phyloP scores from a whole-genome alignment of 306 rosid species.

The Castanea mollissima region DNA sequence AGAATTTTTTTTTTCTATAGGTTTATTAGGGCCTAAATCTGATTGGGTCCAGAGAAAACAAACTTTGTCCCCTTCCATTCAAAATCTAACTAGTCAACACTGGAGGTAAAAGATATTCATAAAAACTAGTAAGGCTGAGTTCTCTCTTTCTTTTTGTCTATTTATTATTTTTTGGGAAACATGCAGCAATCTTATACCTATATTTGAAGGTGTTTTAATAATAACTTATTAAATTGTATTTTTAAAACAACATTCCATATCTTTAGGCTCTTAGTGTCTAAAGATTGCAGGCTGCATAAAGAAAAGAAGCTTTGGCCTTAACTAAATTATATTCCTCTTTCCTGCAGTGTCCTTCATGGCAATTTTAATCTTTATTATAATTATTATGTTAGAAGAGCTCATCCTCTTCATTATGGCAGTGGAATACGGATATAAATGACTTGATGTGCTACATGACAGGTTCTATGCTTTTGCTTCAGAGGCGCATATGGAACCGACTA shows the following conservation, averaged over 20 bases:
- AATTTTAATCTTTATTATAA: background rate
- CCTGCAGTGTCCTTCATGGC: background rate
- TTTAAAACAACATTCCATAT: background rate
- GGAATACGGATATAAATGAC: conserved; percentile 8
- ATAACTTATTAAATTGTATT: background rate
- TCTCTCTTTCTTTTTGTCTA: background rate
- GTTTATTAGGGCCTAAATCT: too few species aligned
- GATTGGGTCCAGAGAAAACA: too few species aligned
- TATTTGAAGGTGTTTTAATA: background rate
- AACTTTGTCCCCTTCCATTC: too few species aligned
- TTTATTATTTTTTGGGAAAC: background rate
- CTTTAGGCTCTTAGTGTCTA: background rate
- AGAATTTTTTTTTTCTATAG: too few species aligned
- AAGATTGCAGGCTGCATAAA: background rate
- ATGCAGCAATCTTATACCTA: background rate
- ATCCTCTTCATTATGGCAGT: background rate
- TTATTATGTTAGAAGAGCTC: conserved; percentile 13
- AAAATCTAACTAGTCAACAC: background rate
- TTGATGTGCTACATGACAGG: conserved; percentile 42
- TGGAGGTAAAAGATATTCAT: background rate
- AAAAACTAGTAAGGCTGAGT: background rate
- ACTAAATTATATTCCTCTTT: background rate
- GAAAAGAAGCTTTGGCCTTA: background rate
- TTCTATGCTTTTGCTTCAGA: conserved; percentile 92
- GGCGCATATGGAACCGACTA: conserved; percentile 86